Conservation (phyloP, 495 filamentous ascomycete genomes). For the Entonaema liquescens region DNA sequence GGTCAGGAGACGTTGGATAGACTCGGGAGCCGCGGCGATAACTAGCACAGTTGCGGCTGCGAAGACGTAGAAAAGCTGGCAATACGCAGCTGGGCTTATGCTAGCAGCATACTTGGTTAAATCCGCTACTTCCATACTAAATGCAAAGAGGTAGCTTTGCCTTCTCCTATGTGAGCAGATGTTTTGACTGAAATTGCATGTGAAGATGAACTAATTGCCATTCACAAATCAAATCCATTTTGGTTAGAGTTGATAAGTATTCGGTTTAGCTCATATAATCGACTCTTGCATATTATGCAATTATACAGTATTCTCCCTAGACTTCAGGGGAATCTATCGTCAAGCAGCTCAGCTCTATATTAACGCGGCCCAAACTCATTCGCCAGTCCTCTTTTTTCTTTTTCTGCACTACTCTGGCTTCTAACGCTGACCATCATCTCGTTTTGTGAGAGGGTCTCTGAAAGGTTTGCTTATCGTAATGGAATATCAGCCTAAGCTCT, state of each 20-base stretch:
- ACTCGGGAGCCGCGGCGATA: constrained; percentile 51
- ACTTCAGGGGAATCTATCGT: neutral
- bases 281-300: neutral
- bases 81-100: constrained; percentile 51
- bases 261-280: neutral
- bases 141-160: neutral
- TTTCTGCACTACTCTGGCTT: too few relatives aligned
- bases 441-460: too few relatives aligned
- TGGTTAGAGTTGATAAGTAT: neutral
- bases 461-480: too few relatives aligned
- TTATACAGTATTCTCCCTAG: neutral
- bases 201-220: neutral
- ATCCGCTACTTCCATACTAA: constrained; percentile 20
- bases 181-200: neutral
- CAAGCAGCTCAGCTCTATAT: neutral
- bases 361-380: too few relatives aligned
- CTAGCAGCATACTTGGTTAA: constrained; percentile 14
- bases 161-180: neutral
- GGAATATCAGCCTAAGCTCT: too few relatives aligned
- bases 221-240: neutral
- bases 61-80: constrained; percentile 58
- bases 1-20: constrained; percentile 52
- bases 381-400: too few relatives aligned
- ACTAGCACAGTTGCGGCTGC: constrained; percentile 48
- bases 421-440: too few relatives aligned